Percentiles rank a stretch among this genome's conserved stretches.
Conservation (phyloP, 495 filamentous ascomycete species). For the Daldinia childiae region DNA sequence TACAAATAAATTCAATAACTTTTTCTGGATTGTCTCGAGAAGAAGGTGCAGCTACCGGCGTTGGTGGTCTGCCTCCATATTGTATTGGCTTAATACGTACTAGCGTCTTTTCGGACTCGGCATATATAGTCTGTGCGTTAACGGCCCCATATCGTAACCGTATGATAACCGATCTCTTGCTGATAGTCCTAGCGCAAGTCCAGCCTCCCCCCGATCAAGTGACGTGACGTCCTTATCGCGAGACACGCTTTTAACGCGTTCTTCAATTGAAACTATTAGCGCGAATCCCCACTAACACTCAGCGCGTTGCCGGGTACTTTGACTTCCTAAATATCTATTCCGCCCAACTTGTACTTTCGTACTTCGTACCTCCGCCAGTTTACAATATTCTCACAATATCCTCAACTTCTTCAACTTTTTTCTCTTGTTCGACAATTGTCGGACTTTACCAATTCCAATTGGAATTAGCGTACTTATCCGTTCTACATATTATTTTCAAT, state of each 20-base stretch:
- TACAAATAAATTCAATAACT: neutral
- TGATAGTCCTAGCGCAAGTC: slow-evolving; percentile 21
- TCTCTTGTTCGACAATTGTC: slow-evolving; percentile 15
- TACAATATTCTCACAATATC: slow-evolving; percentile 10
- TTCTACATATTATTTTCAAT: neutral
- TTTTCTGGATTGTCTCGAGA: slow-evolving; percentile 18
- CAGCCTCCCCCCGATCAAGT: slow-evolving; percentile 23
- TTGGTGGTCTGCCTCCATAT: slow-evolving; percentile 25
- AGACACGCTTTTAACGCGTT: slow-evolving; percentile 19
- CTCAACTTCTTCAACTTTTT: slow-evolving; percentile 9
- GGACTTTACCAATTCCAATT: slow-evolving; percentile 6
- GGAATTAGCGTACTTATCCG: neutral
- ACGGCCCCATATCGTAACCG: slow-evolving; percentile 26
- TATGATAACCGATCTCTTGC: neutral
- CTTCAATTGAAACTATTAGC: slow-evolving; percentile 24
- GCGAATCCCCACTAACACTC: slow-evolving; percentile 28
- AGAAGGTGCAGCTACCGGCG: slow-evolving; percentile 13
- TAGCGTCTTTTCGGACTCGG: slow-evolving; percentile 17
- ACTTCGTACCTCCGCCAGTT: slow-evolving; percentile 24
- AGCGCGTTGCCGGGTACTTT: slow-evolving; percentile 38
- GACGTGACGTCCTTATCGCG: slow-evolving; percentile 34
- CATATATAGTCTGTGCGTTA: slow-evolving; percentile 20
- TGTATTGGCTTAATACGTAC: slow-evolving; percentile 24
- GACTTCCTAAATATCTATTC: slow-evolving; percentile 19
- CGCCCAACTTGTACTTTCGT: slow-evolving; percentile 30